Conservation (phyloP, 129 eudicot species). For the Arctium lappa region DNA sequence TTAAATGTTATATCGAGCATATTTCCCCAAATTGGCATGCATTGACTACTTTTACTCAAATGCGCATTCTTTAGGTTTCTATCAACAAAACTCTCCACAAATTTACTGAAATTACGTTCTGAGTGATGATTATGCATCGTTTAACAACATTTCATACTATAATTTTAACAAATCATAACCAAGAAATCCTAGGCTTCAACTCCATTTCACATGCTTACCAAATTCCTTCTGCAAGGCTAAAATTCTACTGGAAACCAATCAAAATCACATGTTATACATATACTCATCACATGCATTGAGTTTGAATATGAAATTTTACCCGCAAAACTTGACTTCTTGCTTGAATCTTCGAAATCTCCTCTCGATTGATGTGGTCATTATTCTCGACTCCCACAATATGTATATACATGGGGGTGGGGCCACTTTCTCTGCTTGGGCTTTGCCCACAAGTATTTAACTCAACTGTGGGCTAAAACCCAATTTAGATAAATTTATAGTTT, state of each 20-base stretch:
- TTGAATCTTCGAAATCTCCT: background rate
- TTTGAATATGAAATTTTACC: background rate
- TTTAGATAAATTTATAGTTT: too few species aligned
- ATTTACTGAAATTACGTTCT: background rate
- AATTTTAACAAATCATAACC: background rate
- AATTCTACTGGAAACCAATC: background rate
- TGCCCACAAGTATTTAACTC: background rate
- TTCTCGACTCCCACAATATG: too few species aligned
- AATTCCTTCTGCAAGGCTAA: background rate
- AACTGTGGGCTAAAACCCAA: background rate
- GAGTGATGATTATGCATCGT: background rate
- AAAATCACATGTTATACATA: background rate
- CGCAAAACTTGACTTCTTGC: background rate
- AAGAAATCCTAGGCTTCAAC: background rate
- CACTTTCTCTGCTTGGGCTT: background rate
- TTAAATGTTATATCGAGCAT: background rate
- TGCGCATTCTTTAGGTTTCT: background rate
- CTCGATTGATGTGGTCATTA: background rate
- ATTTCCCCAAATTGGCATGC: background rate
- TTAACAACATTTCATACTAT: background rate
- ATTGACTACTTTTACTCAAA: background rate
- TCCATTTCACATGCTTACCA: background rate
- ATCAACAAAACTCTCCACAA: background rate
- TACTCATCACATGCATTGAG: background rate
- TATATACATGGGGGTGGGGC: background rate